Evolutionary conservation across 176 grass and related monocot species (phyloP), one percentile per base, ranked within the genome.

Genomic region (Eragrostis curvula): DNA sequence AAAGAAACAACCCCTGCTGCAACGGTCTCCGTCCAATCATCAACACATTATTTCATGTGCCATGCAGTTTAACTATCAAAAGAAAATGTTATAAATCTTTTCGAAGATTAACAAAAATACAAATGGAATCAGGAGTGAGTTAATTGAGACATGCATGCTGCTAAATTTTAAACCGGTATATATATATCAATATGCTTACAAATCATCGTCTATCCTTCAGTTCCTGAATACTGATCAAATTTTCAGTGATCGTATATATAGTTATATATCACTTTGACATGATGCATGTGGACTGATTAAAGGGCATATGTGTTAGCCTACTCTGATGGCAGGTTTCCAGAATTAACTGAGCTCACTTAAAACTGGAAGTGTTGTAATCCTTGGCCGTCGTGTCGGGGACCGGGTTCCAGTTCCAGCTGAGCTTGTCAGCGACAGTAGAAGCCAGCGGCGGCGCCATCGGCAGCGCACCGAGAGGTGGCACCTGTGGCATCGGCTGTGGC

Each of bases 371-470:
- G 56, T 14, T 76, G 73, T 89, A 91, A 88, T 90, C 94, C 65
- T 64, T 85, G 11, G 45, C 29, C 23, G 81, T 44, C 40, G 75
- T 76, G 82, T 97, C 91, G 49, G 89, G 87, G 51, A 67, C 56
- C 45, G 46, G 70, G 32, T 71, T 98, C 95, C 95, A 98, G 52
- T 93, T 92, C 95, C 95, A 98, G 36, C 65, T 57, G 67, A 95
- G 92, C 86, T 93, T 94, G 87, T 98, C 90, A 29, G 89, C 78
- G 68, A 94, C 71, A 9, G 78, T 57, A 14, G 36, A 12, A 21
- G 39, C 9, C 2, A 44, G 24, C 5, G 49, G 50, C 14, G 21
- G 18, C 18, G 13, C 50, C 55, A 85, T 69, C 11, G 86, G 84
- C 74, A 79, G 36, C 43, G 75, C 28, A 29, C 56, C 81, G 18